Percentiles rank a stretch among this genome's conserved stretches.
phyloP scores from a whole-genome alignment of 345 rosid species.

The Citrus unshiu region DNA sequence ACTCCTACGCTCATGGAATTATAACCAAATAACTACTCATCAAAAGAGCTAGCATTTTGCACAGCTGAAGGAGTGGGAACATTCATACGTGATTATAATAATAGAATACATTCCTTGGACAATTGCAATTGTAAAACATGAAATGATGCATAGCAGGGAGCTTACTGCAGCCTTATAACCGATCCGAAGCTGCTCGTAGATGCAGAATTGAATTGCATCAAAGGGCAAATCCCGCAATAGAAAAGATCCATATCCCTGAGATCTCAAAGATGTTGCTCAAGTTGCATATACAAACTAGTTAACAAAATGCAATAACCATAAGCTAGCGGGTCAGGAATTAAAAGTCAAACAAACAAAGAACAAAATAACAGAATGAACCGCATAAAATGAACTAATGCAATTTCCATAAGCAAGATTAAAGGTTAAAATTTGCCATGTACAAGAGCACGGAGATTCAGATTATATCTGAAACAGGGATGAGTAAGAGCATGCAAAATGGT shows the following conservation, averaged over 20 bases:
- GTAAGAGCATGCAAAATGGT: slow-evolving; percentile 1
- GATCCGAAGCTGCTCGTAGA: slow-evolving; percentile 89
- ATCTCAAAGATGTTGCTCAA: slow-evolving; percentile 6
- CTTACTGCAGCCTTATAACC: slow-evolving; percentile 83
- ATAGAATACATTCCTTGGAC: neutral
- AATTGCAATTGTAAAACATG: neutral
- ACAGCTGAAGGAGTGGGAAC: neutral
- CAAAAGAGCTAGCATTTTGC: neutral
- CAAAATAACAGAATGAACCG: neutral
- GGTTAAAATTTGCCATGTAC: neutral
- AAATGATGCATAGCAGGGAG: slow-evolving; percentile 5
- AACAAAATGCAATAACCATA: slow-evolving; percentile 1
- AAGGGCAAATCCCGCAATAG: slow-evolving; percentile 88
- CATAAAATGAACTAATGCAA: neutral
- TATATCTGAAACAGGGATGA: neutral
- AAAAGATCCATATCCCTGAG: slow-evolving; percentile 89
- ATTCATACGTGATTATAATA: neutral
- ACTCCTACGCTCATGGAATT: neutral
- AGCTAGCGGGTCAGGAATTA: neutral
- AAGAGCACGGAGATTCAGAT: neutral
- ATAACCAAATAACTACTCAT: neutral
- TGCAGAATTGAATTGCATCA: slow-evolving; percentile 95
- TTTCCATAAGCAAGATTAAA: neutral
- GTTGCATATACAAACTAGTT: neutral
- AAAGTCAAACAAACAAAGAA: neutral